Evolutionary conservation across 164 flowering plant genomes (phyloP), one percentile per base, ranked within the genome.

Genomic region (Piper longum): DNA sequence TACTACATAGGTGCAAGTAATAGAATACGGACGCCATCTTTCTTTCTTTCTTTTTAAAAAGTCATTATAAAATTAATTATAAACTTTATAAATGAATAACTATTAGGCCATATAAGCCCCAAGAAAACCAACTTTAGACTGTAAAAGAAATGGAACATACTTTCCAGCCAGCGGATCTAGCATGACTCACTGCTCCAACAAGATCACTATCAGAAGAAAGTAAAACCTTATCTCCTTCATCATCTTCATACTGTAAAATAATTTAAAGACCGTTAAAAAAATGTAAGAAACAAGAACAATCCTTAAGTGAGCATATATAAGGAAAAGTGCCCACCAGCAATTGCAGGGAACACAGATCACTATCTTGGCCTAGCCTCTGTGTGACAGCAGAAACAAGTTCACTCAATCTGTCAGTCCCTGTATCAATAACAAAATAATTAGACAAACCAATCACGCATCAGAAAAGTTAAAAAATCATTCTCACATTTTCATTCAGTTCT

Each of bases 191-290:
- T 54, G 99, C 99, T 69, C 82, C 83, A 69, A 76, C 43, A 65
- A 93, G 88, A 77, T 93, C 99, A 69, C 73, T 67, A 74, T 93
- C 95, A 48, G 80, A 77, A 56, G 92, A 58, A 68, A 93, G 88
- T 52, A 93, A 66, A 58, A 93, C 86, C 75, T 71, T 90, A 68
- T 93, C 99, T 40, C 95, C 91, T 76, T 93, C 99, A 71, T 93
- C 99, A 68, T 93, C 99, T 77, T 89, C 96, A 72, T 93, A 93
- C 99, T 92, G 44, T 52, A 69, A 62, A 54, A 67, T 56, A 40
- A 66, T 67, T 63, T 57, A 0, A 57, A 48, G 14, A 48, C 13
- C 12, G 26, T 57, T 2, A 18, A 57, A 5, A 57, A 18, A 4
- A 57, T 3, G 7, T 13, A 57, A 4, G 0, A 57, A 57, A 7